Evolutionary conservation across 2,329 filamentous ascomycete genomes (phyloP).

Genomic region (Colletotrichum cereale): DNA sequence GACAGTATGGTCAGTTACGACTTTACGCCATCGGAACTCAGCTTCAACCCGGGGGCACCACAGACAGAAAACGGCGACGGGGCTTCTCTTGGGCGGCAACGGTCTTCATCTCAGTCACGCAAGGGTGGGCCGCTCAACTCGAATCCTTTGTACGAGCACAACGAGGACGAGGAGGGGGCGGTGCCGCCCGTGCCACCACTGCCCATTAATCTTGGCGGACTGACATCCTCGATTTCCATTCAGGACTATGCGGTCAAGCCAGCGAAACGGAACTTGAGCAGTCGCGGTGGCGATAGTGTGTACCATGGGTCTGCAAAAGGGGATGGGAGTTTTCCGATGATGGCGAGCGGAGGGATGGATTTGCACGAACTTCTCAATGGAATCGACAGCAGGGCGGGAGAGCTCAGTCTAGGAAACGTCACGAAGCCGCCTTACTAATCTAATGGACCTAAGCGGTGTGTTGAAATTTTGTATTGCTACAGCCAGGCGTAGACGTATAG

Average conservation of each 20-base stretch:
- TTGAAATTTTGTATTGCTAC: constrained; percentile 34
- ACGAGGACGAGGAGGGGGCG: constrained; percentile 51
- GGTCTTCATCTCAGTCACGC: constrained; percentile 52
- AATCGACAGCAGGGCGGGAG: constrained; percentile 62
- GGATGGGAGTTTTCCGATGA: constrained; percentile 49
- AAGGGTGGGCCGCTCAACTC: constrained; percentile 58
- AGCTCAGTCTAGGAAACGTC: constrained; percentile 60
- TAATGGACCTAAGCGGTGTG: constrained; percentile 44
- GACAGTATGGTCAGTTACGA: constrained; percentile 82
- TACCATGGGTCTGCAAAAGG: constrained; percentile 34
- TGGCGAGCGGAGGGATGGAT: constrained; percentile 57
- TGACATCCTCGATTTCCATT: constrained; percentile 47
- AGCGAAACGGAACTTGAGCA: constrained; percentile 55
- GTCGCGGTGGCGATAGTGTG: constrained; percentile 56
- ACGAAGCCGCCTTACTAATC: constrained; percentile 63
- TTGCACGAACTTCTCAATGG: constrained; percentile 63
- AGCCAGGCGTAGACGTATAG: constrained; percentile 37
- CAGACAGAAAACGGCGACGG: constrained; percentile 45
- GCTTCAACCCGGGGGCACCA: constrained; percentile 61
- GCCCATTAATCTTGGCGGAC: constrained; percentile 53
- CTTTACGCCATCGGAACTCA: constrained; percentile 74
- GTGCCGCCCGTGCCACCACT: constrained; percentile 70
- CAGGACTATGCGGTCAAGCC: constrained; percentile 53
- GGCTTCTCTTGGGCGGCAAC: constrained; percentile 46
- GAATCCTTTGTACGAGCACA: constrained; percentile 54